Base-by-base conservation (phyloP, 2,329 filamentous ascomycete genomes). In the Fusarium lateritium region DNA sequence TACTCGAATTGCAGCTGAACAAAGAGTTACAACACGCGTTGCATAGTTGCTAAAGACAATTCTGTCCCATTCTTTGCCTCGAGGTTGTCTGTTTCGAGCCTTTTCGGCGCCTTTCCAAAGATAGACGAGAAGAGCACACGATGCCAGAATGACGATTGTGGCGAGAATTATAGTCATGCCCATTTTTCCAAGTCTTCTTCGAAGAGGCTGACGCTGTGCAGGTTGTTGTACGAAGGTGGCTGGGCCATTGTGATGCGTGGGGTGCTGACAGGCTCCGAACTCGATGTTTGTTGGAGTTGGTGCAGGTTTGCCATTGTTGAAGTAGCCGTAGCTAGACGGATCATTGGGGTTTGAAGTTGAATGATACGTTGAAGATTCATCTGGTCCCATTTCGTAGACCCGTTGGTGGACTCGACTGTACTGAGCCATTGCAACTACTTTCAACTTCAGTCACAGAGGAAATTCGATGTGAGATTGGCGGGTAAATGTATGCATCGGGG, bases 101-200 rank as follows among this genome's bases (percentile, higher is more conserved):
- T 43, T 42, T 3, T 21, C 8, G 4, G 60, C 61, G 2, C 56
- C 66, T 0, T 33, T 3, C 65, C 61, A 69, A 4, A 70, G 43
- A 10, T 63, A 70, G 3, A 66, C n/a, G 2, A 70, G 57, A 3
- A 63, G 3, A 1, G 31, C 4, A 21, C 67, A 59, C 3, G 67
- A 47, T 1, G 36, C 34, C 2, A 66, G 7, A 2, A 67, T 63
- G 0, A 63, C 7, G 3, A 56, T 6, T 1, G 57, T 51, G 0
- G 19, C 21, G 0, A 59, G 4, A 9, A 43, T 31, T 0, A 53
- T 53, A 1, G 28, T 33, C 15, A 45, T 1, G 11, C 39, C 50
- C 0, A 14, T 53, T 19, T 45, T 53, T 0, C 50, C 50, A 3
- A 53, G 50, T 34, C 50, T 26, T 34, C 21, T 19, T 22, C 6